Evolutionary conservation across 2,329 filamentous ascomycete species (phyloP).

Genomic region (Pseudogymnoascus sp.): DNA sequence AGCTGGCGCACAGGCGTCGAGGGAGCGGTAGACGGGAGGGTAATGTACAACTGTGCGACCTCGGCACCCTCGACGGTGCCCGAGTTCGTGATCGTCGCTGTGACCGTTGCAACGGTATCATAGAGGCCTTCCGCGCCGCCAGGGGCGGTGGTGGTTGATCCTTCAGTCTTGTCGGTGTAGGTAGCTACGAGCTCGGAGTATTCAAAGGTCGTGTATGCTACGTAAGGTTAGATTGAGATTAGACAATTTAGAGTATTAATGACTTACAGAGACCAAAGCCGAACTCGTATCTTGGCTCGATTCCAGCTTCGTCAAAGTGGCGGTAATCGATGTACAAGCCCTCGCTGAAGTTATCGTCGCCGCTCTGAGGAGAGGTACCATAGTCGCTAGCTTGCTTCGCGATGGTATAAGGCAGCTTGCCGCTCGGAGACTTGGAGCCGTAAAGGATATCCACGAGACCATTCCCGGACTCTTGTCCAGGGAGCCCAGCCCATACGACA

Average conservation of each 20-base stretch:
- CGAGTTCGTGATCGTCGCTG: slow-evolving; percentile 53
- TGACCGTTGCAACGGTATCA: slow-evolving; percentile 52
- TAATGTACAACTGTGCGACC: slow-evolving; percentile 42
- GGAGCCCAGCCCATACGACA: slow-evolving; percentile 51
- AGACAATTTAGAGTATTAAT: neutral
- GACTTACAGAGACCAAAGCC: slow-evolving; percentile 40
- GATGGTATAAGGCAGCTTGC: slow-evolving; percentile 48
- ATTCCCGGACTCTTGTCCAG: slow-evolving; percentile 55
- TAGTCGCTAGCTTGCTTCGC: slow-evolving; percentile 45
- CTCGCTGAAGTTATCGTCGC: slow-evolving; percentile 35
- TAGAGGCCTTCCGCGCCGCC: slow-evolving; percentile 55
- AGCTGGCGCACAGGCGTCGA: slow-evolving; percentile 48
- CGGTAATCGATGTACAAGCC: slow-evolving; percentile 46
- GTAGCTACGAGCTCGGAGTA: slow-evolving; percentile 18
- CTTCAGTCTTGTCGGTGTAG: neutral
- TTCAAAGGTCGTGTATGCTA: slow-evolving; percentile 45
- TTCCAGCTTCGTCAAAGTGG: slow-evolving; percentile 38
- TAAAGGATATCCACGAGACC: slow-evolving; percentile 54
- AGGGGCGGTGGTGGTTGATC: slow-evolving; percentile 12
- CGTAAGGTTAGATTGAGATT: neutral
- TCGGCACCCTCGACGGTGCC: slow-evolving; percentile 47
- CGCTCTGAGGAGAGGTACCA: slow-evolving; percentile 24
- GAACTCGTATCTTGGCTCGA: slow-evolving; percentile 33
- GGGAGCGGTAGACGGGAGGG: slow-evolving; percentile 32
- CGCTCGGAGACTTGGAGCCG: slow-evolving; percentile 47